Evolutionary conservation across 2,329 filamentous ascomycete species (phyloP), one percentile per base, ranked within the genome.

Genomic region (Hypoxylon sp.): DNA sequence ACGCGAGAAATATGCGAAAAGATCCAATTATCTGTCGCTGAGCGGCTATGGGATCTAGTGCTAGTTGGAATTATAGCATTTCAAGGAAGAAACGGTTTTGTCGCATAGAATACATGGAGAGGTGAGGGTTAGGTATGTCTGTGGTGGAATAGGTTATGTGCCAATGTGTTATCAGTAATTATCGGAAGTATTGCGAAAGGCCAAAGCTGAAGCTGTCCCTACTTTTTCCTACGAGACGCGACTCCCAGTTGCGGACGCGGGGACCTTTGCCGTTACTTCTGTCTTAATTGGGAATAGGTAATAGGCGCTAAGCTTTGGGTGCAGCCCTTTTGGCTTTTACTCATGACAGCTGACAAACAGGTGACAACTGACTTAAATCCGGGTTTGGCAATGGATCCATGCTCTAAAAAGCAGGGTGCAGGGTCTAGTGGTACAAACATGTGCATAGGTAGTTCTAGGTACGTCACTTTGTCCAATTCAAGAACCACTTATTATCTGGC

Each of bases 1-100:
- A 59, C 56, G 49, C 56, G 56, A 54, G 34, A 44, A 53, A 41
- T 56, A 46, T 57, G 49, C 46, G 53, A 51, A 51, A 53, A 29
- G 47, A 44, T 27, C 48, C 44, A 36, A 31, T 36, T 51, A n/a
- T n/a, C n/a, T 25, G 49, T 58, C 55, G 55, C 55, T 40, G 52
- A 23, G 41, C 51, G 51, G 36, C 51, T 26, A 58, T 41, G n/a
- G 36, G 51, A 44, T 56, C 44, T 29, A 16, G 20, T 37, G 42
- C 43, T 23, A 43, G 38, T 45, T 46, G 40, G 27, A 34, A 20
- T 40, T 48, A 48, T 42, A 40, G 29, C 40, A 53, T 46, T 30
- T 57, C 55, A 57, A 27, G 47, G 23, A 36, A 7, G 13, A 31
- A 19, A 19, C 4, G 27, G 38, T 48, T 12, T 42, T 21, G n/a